Conservation (phyloP, 179 eudicot species). For the Spergularia azorica region DNA sequence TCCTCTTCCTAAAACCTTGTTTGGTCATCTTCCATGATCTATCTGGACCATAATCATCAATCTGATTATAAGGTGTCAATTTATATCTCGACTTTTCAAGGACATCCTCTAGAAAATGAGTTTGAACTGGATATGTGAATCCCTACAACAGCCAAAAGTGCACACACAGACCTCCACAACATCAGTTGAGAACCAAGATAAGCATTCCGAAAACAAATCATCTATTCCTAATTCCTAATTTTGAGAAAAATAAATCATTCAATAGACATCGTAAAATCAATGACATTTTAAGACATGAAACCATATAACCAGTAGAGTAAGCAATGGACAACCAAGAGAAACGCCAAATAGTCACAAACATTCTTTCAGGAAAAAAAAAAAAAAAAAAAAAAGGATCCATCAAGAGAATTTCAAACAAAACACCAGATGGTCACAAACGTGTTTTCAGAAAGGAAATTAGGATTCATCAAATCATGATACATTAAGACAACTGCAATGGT, state of each 20-base stretch:
- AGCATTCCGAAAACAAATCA: conserved; percentile 8
- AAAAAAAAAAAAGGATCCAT: too few relatives aligned
- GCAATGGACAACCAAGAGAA: conserved; percentile 12
- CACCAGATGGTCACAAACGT: too few relatives aligned
- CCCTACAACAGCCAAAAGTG: conserved; percentile 52
- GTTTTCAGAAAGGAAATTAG: not conserved
- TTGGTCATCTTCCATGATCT: conserved; percentile 83
- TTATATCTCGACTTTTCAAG: conserved; percentile 77
- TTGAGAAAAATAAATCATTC: not conserved
- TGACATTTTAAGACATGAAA: not conserved
- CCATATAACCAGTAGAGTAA: not conserved
- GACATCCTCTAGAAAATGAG: conserved; percentile 76
- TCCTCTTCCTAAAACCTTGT: conserved; percentile 81
- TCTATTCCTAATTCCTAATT: not conserved
- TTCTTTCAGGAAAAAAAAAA: too few relatives aligned
- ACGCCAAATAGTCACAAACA: not conserved
- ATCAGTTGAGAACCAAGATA: conserved; percentile 12
- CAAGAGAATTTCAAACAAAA: too few relatives aligned
- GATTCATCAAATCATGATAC: not conserved
- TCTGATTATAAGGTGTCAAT: conserved; percentile 76
- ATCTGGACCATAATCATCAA: conserved; percentile 87
- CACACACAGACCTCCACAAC: not conserved
- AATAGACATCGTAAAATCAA: conserved; percentile 4
- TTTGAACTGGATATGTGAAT: conserved; percentile 75
- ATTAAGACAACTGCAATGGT: not conserved